Evolutionary conservation across 306 rosid species (phyloP).

Genomic region (Clitoria ternatea): DNA sequence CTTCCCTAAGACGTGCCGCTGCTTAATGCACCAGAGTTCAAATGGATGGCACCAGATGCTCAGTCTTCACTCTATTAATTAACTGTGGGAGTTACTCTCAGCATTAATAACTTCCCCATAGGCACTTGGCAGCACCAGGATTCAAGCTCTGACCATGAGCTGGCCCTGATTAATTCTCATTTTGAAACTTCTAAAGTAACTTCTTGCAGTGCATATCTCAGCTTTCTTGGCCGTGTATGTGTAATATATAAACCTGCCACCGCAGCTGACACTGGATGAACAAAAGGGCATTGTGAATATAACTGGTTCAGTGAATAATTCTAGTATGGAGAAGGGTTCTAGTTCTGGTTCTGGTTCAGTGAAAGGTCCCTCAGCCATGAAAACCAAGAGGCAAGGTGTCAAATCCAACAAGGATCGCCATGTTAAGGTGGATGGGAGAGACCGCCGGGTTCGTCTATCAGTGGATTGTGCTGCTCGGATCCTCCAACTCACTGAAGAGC

Average conservation of each 20-base stretch:
- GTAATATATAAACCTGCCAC: background rate
- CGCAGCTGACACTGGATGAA: background rate
- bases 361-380: background rate
- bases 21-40: background rate
- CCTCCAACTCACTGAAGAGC: background rate
- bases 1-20: background rate
- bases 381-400: background rate
- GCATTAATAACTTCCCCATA: background rate
- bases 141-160: background rate
- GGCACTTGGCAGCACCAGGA: background rate
- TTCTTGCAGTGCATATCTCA: background rate
- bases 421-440: background rate
- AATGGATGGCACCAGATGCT: background rate
- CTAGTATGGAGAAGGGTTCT: background rate
- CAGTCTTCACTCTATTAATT: no score
- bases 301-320: background rate
- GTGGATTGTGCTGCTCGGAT: background rate
- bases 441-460: background rate
- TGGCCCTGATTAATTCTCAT: background rate
- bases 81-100: no score
- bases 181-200: background rate
- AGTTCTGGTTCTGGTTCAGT: background rate
- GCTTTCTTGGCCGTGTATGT: background rate
- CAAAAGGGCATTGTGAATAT: background rate
- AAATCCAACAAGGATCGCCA: background rate